These are phyloP conservation scores for Cutaneotrichosporon dermatis DNA, from an alignment of 1,284 basidiomycete genomes.

Conservation along the genomic window DNA sequence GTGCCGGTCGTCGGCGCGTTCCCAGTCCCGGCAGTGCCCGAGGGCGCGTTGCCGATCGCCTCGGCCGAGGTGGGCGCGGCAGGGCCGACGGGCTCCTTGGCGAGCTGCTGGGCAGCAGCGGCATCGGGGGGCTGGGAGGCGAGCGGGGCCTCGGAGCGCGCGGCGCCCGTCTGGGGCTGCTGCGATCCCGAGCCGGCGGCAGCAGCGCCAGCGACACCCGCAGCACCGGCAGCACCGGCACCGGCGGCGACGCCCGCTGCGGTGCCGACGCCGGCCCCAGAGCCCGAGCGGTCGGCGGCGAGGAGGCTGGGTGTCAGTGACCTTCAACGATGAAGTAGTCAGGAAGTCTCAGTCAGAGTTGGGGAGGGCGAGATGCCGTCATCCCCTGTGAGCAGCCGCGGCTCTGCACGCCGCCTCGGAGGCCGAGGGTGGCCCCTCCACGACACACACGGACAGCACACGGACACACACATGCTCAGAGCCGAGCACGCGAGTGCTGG, in stretches of 20 bases:
- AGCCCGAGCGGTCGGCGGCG: neutral
- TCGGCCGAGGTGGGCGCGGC: neutral
- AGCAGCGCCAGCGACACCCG: neutral
- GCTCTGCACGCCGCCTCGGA: too few relatives aligned
- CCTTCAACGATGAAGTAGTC: neutral
- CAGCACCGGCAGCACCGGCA: neutral
- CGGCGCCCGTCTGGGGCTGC: neutral
- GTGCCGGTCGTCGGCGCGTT: neutral
- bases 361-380: too few relatives aligned
- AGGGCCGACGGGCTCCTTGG: neutral
- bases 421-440: too few relatives aligned
- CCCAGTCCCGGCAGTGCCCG: neutral
- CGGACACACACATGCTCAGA: too few relatives aligned
- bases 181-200: neutral
- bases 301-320: constrained; percentile 4
- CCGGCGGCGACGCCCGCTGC: neutral
- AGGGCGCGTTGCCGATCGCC: neutral
- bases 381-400: too few relatives aligned
- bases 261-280: neutral
- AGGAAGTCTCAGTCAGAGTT: too few relatives aligned
- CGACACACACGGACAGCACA: too few relatives aligned
- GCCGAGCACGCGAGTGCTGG: too few relatives aligned
- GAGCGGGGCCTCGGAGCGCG: neutral
- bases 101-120: neutral
- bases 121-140: neutral